Evolutionary conservation across 257 asterid genomes (phyloP).

Genomic region (Capsicum pubescens): DNA sequence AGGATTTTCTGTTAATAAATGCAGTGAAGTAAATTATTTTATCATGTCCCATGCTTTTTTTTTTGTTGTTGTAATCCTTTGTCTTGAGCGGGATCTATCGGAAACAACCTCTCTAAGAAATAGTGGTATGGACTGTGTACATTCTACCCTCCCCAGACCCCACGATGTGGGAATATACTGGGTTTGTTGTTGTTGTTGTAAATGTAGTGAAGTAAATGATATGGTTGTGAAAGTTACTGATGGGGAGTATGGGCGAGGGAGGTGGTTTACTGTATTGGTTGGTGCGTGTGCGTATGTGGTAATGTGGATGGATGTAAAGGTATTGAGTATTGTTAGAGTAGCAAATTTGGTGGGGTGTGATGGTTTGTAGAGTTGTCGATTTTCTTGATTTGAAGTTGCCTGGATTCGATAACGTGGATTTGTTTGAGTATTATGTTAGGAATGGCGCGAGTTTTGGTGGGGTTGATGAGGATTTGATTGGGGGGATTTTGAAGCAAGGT

Average conservation of each 20-base stretch:
- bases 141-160: too few relatives aligned
- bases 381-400: conserved; percentile 67
- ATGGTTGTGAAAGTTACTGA: conserved; percentile 59
- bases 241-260: conserved; percentile 73
- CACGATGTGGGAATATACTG: too few relatives aligned
- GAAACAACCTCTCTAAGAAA: too few relatives aligned
- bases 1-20: conserved; percentile 42
- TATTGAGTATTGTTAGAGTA: conserved; percentile 56
- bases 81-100: too few relatives aligned
- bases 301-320: conserved; percentile 60
- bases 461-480: conserved; percentile 46
- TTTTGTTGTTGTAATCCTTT: too few relatives aligned
- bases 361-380: conserved; percentile 66
- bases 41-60: too few relatives aligned
- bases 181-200: conserved; percentile 1
- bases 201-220: conserved; percentile 48
- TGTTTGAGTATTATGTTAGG: conserved; percentile 49
- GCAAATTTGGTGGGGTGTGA: conserved; percentile 64
- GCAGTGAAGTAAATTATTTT: too few relatives aligned
- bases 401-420: conserved; percentile 62
- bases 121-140: too few relatives aligned
- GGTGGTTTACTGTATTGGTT: conserved; percentile 64
- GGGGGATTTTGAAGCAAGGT: conserved; percentile 73
- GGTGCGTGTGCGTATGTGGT: conserved; percentile 82
- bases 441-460: conserved; percentile 42